Evolutionary conservation across 148 eudicot species (phyloP).

Genomic region (Fagopyrum tataricum): DNA sequence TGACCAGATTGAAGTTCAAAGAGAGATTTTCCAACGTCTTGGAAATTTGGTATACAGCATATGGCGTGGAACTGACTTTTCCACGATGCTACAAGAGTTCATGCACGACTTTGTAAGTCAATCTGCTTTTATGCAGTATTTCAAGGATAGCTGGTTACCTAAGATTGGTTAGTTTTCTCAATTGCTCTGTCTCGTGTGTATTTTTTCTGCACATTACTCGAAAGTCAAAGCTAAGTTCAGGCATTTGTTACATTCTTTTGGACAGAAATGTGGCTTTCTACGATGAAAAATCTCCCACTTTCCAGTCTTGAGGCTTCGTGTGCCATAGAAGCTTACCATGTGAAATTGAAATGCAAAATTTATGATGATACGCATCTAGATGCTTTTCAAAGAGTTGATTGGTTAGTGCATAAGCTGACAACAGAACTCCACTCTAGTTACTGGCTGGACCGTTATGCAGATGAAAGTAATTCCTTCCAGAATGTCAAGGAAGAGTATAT

Average conservation of each 20-base stretch:
- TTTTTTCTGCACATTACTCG: slow-evolving; percentile 1
- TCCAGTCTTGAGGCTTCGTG: slow-evolving; percentile 92
- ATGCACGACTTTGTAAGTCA: slow-evolving; percentile 67
- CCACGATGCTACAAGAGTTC: slow-evolving; percentile 43
- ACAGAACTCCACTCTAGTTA: slow-evolving; percentile 86
- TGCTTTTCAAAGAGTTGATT: slow-evolving; percentile 83
- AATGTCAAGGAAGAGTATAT: slow-evolving; percentile 78
- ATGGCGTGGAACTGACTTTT: slow-evolving; percentile 55
- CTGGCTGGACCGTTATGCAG: slow-evolving; percentile 88
- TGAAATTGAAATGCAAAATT: slow-evolving; percentile 76
- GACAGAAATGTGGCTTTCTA: slow-evolving; percentile 85
- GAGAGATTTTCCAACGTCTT: slow-evolving; percentile 68
- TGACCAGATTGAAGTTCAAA: slow-evolving; percentile 43
- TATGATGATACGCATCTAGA: slow-evolving; percentile 77
- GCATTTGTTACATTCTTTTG: slow-evolving; percentile 15
- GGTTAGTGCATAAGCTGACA: slow-evolving; percentile 85
- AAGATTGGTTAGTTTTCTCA: slow-evolving; percentile 53
- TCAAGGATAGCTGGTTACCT: slow-evolving; percentile 82
- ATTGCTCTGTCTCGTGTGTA: neutral
- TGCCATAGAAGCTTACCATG: slow-evolving; percentile 93
- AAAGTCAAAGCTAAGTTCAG: neutral
- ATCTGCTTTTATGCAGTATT: slow-evolving; percentile 69
- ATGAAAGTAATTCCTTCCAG: slow-evolving; percentile 78
- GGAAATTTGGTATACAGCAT: slow-evolving; percentile 63
- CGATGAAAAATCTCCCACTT: slow-evolving; percentile 66